Conservation (phyloP, 2,329 filamentous ascomycete genomes). For the Elsinoe arachidis region DNA sequence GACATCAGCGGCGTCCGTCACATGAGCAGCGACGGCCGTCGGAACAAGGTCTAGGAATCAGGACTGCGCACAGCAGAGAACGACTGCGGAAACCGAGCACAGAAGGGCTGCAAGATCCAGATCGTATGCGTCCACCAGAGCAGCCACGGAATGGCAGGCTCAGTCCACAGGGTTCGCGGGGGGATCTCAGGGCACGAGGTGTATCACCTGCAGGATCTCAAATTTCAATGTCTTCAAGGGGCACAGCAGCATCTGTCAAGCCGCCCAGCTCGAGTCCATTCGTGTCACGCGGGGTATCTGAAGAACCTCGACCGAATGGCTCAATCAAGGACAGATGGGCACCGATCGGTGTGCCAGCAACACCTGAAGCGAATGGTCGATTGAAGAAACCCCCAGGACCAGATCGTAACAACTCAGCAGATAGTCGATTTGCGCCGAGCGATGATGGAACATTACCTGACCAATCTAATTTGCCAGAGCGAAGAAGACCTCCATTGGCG, state of each 20-base stretch:
- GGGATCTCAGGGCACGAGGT: constrained; percentile 1
- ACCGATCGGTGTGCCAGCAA: not conserved
- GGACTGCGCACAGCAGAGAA: constrained; percentile 15
- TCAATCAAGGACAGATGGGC: constrained; percentile 4
- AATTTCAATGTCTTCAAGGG: constrained; percentile 4
- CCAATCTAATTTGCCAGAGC: constrained; percentile 42
- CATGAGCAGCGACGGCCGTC: constrained; percentile 10
- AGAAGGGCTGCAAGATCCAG: constrained; percentile 16
- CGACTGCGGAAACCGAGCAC: constrained; percentile 17
- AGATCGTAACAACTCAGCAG: constrained; percentile 8
- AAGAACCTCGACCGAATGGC: constrained; percentile 1
- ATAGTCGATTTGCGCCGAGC: constrained; percentile 5
- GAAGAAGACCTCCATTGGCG: constrained; percentile 60
- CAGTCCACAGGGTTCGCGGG: constrained; percentile 6
- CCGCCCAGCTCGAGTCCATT: not conserved
- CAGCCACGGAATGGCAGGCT: constrained; percentile 4
- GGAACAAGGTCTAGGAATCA: constrained; percentile 15
- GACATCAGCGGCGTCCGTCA: constrained; percentile 1
- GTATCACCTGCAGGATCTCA: constrained; percentile 8
- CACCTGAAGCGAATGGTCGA: constrained; percentile 5
- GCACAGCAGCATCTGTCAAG: constrained; percentile 1
- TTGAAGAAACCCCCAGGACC: constrained; percentile 6
- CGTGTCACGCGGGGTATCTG: not conserved
- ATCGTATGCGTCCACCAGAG: constrained; percentile 25
- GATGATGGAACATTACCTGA: constrained; percentile 5